A percentile compares a stretch with the other conserved stretches of the same genome.
These are phyloP conservation scores for Scedosporium aurantiacum DNA, from an alignment of 2,329 filamentous ascomycete species.

Conservation along the genomic window DNA sequence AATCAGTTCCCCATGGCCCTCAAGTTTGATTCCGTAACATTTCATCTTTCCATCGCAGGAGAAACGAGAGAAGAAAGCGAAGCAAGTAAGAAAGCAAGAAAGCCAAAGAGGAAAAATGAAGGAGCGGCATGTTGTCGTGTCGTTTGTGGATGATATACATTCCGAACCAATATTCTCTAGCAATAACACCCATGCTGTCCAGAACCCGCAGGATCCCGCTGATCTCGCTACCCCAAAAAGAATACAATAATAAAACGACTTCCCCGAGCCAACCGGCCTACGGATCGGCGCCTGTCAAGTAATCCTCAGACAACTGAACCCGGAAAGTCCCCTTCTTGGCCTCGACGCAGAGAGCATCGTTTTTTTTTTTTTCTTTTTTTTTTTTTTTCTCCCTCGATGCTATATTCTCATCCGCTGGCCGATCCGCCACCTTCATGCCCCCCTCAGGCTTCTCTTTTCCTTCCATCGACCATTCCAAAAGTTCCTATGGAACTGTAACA, in stretches of 20 bases:
- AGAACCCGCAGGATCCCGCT: no score
- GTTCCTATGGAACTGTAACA: neutral
- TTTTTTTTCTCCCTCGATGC: no score
- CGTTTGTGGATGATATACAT: neutral
- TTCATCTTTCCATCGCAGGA: neutral
- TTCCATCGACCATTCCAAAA: slow-evolving; percentile 4
- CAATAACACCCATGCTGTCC: neutral
- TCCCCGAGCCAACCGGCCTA: neutral
- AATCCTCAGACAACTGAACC: neutral
- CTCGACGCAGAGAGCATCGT: neutral
- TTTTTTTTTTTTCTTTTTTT: no score
- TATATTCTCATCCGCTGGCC: neutral
- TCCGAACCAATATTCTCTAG: neutral
- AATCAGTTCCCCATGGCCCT: no score
- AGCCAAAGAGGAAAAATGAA: neutral
- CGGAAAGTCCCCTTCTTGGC: neutral
- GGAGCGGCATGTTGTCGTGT: neutral
- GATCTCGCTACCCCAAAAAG: neutral
- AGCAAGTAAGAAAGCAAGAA: neutral
- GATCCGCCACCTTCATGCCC: neutral
- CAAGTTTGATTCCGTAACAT: neutral
- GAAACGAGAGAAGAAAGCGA: no score
- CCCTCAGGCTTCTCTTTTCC: neutral
- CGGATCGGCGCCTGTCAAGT: neutral
- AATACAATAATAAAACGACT: neutral